Conservation (phyloP, 768 basidiomycete genomes). For the Lentinula edodes region DNA sequence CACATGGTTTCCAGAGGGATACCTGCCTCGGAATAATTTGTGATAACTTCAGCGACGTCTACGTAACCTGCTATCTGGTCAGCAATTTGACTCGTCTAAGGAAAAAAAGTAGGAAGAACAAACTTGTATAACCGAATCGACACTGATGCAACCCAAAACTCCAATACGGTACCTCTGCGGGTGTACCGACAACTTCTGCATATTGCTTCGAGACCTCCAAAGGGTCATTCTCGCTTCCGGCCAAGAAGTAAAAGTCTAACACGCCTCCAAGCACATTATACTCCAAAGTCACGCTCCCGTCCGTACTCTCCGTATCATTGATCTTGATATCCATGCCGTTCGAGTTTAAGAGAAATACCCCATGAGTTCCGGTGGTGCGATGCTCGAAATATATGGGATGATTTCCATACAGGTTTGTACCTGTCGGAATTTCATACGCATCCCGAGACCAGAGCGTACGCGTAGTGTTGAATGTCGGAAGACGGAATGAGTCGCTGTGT, state of each 20-base stretch:
- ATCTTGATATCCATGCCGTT: conserved; percentile 79
- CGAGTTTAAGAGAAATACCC: conserved; percentile 63
- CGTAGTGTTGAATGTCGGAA: conserved; percentile 41
- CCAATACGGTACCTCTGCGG: conserved; percentile 76
- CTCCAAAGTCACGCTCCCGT: conserved; percentile 43
- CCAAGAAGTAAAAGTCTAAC: conserved; percentile 74
- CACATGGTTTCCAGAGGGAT: conserved; percentile 78
- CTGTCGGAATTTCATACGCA: conserved; percentile 49
- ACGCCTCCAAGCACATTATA: conserved; percentile 78
- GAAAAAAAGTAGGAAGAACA: not conserved
- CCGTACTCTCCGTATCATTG: conserved; percentile 26
- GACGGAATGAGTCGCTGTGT: conserved; percentile 60
- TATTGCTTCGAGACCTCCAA: conserved; percentile 61
- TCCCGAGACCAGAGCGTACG: conserved; percentile 63
- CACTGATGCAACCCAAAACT: conserved; percentile 69
- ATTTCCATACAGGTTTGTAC: conserved; percentile 65
- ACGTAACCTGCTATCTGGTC: conserved; percentile 40
- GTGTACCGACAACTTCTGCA: conserved; percentile 56
- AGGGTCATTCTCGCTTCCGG: conserved; percentile 57
- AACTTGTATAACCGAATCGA: conserved; percentile 51
- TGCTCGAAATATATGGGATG: conserved; percentile 75
- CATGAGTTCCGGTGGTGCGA: conserved; percentile 59
- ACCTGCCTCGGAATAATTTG: conserved; percentile 50
- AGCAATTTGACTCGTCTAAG: not conserved
- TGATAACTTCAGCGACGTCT: conserved; percentile 56